Percentiles rank a stretch among this genome's conserved stretches.
These are phyloP conservation scores for Phytophthora meadii DNA, from an alignment of 352 stramenopile genomes.

Conservation along the genomic window DNA sequence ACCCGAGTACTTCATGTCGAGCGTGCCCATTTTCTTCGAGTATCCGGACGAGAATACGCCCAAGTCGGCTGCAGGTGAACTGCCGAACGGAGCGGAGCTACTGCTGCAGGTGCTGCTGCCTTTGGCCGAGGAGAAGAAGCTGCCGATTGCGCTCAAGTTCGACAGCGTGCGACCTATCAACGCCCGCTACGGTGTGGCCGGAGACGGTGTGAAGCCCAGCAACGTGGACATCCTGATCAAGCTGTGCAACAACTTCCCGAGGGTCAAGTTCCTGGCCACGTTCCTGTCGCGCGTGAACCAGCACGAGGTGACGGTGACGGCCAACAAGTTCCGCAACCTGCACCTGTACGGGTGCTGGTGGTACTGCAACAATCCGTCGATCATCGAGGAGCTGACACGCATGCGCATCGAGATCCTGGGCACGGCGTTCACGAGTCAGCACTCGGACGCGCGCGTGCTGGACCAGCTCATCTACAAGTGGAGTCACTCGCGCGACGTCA, in stretches of 20 bases:
- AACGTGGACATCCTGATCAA: constrained; percentile 88
- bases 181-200: constrained; percentile 76
- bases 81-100: constrained; percentile 60
- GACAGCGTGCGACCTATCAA: constrained; percentile 92
- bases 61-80: constrained; percentile 14
- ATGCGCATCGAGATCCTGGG: constrained; percentile 95
- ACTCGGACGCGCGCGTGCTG: constrained; percentile 93
- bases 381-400: constrained; percentile 87
- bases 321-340: constrained; percentile 95
- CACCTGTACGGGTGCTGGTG: constrained; percentile 96
- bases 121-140: constrained; percentile 85
- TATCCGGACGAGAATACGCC: constrained; percentile 48
- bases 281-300: constrained; percentile 94
- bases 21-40: constrained; percentile 91
- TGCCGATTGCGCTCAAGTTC: constrained; percentile 95
- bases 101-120: constrained; percentile 91
- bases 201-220: constrained; percentile 92
- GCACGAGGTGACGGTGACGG: constrained; percentile 94
- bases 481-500: constrained; percentile 91
- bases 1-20: constrained; percentile 95
- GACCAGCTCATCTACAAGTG: constrained; percentile 97
- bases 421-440: constrained; percentile 94
- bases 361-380: constrained; percentile 97
- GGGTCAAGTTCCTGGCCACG: constrained; percentile 95
- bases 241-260: constrained; percentile 88